These are phyloP conservation scores for Solanum chilense DNA, from an alignment of 257 asterid species.

Conservation along the genomic window DNA sequence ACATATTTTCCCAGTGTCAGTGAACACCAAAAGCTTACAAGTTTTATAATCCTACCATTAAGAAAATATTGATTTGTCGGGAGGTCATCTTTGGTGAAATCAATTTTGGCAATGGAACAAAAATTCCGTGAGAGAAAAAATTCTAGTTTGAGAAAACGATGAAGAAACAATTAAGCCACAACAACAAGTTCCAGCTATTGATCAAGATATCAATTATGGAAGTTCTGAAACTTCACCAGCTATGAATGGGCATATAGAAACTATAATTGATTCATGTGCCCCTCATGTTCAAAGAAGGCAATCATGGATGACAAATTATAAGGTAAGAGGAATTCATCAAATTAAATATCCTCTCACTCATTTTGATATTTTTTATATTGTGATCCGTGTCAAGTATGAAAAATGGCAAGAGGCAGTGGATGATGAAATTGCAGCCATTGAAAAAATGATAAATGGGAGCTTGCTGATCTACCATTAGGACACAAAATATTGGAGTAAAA, in stretches of 20 bases:
- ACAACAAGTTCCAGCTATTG: background rate
- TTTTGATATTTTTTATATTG: background rate
- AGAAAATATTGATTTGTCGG: background rate
- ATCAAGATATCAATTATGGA: background rate
- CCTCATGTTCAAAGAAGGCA: background rate
- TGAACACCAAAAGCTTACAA: background rate
- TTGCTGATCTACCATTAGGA: background rate
- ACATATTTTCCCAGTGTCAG: too few species aligned
- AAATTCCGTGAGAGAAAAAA: background rate
- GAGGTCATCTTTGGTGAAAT: background rate
- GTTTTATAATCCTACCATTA: background rate
- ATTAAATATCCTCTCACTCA: background rate
- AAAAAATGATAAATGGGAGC: background rate
- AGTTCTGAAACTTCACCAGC: background rate
- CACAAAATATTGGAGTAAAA: too few species aligned
- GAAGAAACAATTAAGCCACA: background rate
- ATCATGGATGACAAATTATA: background rate
- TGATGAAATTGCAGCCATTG: background rate
- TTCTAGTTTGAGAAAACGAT: background rate
- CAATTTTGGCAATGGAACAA: background rate
- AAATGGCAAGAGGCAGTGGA: background rate
- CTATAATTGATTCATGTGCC: background rate
- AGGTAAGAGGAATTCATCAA: background rate
- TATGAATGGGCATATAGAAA: background rate
- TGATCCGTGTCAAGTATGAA: background rate